phyloP scores from a whole-genome alignment of 768 basidiomycete genomes.

The Glaciozyma martinii region DNA sequence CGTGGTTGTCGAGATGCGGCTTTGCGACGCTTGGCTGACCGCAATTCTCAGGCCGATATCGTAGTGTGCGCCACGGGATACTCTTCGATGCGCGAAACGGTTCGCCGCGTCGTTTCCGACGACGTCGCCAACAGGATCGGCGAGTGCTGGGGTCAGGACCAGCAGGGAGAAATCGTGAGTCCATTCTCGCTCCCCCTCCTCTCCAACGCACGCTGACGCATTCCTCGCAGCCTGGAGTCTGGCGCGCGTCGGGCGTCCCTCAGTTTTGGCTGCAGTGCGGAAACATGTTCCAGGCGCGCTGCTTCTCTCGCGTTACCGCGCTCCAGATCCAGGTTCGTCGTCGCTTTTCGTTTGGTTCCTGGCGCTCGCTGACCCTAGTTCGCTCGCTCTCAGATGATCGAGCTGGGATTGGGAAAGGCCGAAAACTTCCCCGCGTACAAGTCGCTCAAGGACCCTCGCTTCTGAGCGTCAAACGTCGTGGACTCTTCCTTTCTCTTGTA shows the following conservation, averaged over 20 bases:
- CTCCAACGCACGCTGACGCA: not conserved
- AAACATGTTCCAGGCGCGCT: conserved; percentile 29
- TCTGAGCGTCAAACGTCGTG: conserved; percentile 4
- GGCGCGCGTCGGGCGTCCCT: conserved; percentile 18
- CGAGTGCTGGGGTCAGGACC: conserved; percentile 38
- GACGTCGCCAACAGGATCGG: conserved; percentile 37
- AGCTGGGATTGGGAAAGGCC: conserved; percentile 30
- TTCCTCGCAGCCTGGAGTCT: conserved; percentile 3
- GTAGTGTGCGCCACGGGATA: conserved; percentile 43
- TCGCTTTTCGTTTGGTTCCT: not conserved
- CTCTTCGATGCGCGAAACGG: conserved; percentile 34
- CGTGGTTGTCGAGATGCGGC: too few species aligned
- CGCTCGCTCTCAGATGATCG: conserved; percentile 21
- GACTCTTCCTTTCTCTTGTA: not conserved
- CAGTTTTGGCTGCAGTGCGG: conserved; percentile 16
- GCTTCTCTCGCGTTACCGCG: conserved; percentile 14
- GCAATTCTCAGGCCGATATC: conserved; percentile 45
- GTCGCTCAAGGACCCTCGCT: conserved; percentile 29
- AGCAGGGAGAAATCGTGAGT: conserved; percentile 37
- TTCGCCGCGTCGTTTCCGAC: conserved; percentile 36
- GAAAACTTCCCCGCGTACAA: conserved; percentile 30
- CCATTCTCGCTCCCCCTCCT: not conserved
- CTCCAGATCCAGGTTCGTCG: conserved; percentile 28
- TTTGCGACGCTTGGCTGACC: too few species aligned
- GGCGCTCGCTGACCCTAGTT: not conserved